Percentiles rank a stretch among this genome's conserved stretches.
These are phyloP conservation scores for Aspergillus jensenii DNA, from an alignment of 2,329 filamentous ascomycete genomes.

Conservation along the genomic window DNA sequence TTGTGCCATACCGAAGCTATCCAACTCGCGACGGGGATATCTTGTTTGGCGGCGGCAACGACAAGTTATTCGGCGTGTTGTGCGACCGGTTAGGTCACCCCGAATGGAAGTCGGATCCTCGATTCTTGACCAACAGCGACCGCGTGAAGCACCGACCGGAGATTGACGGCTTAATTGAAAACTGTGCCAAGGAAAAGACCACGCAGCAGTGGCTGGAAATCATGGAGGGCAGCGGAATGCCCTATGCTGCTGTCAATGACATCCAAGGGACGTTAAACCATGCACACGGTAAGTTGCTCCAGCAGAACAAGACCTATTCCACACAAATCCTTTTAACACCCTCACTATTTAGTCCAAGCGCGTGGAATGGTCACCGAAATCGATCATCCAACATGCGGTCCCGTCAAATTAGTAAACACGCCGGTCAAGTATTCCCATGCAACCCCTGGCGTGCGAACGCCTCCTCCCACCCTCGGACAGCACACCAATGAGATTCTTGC, in stretches of 20 bases:
- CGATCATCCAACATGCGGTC: conserved; percentile 78
- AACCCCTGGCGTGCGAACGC: conserved; percentile 70
- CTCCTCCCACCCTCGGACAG: conserved; percentile 82
- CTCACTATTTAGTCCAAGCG: conserved; percentile 55
- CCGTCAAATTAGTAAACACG: conserved; percentile 87
- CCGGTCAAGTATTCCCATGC: conserved; percentile 92
- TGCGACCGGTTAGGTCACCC: conserved; percentile 58
- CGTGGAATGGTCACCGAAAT: conserved; percentile 88
- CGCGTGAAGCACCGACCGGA: conserved; percentile 68
- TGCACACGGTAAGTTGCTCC: conserved; percentile 65
- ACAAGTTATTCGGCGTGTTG: conserved; percentile 60
- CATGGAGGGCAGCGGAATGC: conserved; percentile 89
- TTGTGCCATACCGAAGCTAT: conserved; percentile 91
- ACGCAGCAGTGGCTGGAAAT: conserved; percentile 85
- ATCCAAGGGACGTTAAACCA: conserved; percentile 81
- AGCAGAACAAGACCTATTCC: background rate
- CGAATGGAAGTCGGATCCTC: conserved; percentile 58
- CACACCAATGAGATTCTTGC: conserved; percentile 77
- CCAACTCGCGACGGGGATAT: conserved; percentile 63
- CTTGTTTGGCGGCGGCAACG: conserved; percentile 64
- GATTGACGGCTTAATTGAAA: conserved; percentile 77
- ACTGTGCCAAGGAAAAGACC: conserved; percentile 70
- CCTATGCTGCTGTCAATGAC: conserved; percentile 93
- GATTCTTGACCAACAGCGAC: conserved; percentile 59
- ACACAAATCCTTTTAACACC: background rate